Percentiles rank a stretch among this genome's conserved stretches.
phyloP scores from a whole-genome alignment of 1,139 yeast genomes.

The Nakaseomyces nivariensis region DNA sequence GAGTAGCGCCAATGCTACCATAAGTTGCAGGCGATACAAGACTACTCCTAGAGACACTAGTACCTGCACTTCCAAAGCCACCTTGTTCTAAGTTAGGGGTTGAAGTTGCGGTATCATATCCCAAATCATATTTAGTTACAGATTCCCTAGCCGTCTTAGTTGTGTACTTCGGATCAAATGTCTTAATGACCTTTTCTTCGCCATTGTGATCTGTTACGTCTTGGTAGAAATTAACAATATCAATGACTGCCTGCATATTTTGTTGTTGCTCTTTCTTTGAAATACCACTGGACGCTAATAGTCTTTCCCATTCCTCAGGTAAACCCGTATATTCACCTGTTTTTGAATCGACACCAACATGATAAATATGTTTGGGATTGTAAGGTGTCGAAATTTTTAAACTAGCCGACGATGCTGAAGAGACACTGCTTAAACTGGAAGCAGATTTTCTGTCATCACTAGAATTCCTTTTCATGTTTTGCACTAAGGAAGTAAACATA shows the following conservation, averaged over 20 bases:
- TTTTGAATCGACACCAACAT: conserved; percentile 77
- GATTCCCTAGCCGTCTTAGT: background rate
- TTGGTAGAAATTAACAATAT: conserved; percentile 81
- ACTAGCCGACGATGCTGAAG: conserved; percentile 25
- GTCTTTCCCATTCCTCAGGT: conserved; percentile 85
- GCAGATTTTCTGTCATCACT: conserved; percentile 22
- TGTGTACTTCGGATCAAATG: conserved; percentile 37
- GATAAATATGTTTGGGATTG: conserved; percentile 84
- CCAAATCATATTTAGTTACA: background rate
- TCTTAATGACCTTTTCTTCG: conserved; percentile 64
- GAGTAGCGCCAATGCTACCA: background rate
- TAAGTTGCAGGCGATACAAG: background rate
- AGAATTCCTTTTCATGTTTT: conserved; percentile 32
- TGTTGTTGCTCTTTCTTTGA: conserved; percentile 75
- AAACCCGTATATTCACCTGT: conserved; percentile 85
- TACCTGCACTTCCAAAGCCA: background rate
- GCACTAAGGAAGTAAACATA: conserved; percentile 41
- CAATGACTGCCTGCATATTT: conserved; percentile 91
- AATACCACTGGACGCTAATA: conserved; percentile 78
- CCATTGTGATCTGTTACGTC: conserved; percentile 49
- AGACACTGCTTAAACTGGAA: conserved; percentile 14
- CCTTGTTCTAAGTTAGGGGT: background rate
- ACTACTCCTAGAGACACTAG: background rate
- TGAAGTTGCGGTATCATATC: background rate
- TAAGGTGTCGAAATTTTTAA: conserved; percentile 80